Conservation (phyloP, 768 basidiomycete genomes). For the Phaeotremella fagi region DNA sequence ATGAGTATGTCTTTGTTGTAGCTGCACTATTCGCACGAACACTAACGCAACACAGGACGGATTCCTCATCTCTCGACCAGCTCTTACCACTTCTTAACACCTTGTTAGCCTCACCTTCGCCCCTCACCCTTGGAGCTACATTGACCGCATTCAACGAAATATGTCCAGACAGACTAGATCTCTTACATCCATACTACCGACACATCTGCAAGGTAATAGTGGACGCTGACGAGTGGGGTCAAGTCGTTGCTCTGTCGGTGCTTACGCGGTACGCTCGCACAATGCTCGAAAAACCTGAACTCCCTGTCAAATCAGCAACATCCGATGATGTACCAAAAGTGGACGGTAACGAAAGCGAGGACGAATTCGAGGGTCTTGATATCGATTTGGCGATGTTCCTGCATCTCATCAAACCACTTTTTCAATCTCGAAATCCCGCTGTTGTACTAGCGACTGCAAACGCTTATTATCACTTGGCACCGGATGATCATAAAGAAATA, state of each 20-base stretch:
- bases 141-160: constrained; percentile 77
- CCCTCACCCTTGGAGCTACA: constrained; percentile 81
- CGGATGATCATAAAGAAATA: constrained; percentile 42
- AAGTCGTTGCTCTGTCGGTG: constrained; percentile 70
- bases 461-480: constrained; percentile 68
- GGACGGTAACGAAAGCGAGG: constrained; percentile 54
- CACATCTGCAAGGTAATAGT: constrained; percentile 75
- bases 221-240: constrained; percentile 97
- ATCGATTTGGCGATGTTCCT: constrained; percentile 70
- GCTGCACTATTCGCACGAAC: background rate
- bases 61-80: constrained; percentile 63
- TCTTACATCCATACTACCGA: constrained; percentile 82
- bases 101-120: constrained; percentile 63
- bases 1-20: constrained; percentile 56
- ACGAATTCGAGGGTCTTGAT: constrained; percentile 54
- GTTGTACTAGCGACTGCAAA: constrained; percentile 73
- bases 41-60: constrained; percentile 56
- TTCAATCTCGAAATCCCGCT: constrained; percentile 81
- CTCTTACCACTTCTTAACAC: constrained; percentile 52
- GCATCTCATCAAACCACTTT: constrained; percentile 65
- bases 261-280: constrained; percentile 74
- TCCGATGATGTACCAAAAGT: constrained; percentile 43
- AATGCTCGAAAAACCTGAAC: constrained; percentile 60
- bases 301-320: constrained; percentile 50
- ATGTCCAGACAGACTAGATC: constrained; percentile 80